Percentiles rank a stretch among this genome's conserved stretches.
phyloP scores from a whole-genome alignment of 148 eudicot genomes.

The Cornus florida region DNA sequence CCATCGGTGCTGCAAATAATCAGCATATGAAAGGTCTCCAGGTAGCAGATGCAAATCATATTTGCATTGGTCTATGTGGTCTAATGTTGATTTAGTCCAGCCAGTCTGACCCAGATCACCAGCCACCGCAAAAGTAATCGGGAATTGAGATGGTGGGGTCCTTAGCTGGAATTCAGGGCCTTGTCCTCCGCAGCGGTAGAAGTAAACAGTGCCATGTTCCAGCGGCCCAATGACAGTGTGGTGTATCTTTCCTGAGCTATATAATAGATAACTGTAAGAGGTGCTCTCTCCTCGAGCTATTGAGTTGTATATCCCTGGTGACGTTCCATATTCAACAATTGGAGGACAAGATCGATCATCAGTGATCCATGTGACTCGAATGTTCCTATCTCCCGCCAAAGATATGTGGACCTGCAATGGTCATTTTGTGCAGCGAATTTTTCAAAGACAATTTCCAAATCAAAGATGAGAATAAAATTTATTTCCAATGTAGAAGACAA shows the following conservation, averaged over 20 bases:
- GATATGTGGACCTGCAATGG: slow-evolving; percentile 87
- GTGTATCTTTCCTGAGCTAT: slow-evolving; percentile 81
- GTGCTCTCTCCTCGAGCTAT: slow-evolving; percentile 78
- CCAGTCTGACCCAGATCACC: slow-evolving; percentile 97
- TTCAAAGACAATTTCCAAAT: background rate
- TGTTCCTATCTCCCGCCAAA: slow-evolving; percentile 79
- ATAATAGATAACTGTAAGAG: slow-evolving; percentile 62
- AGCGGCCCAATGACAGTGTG: slow-evolving; percentile 91
- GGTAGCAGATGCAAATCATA: slow-evolving; percentile 88
- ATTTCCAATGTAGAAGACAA: background rate
- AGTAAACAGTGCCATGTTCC: slow-evolving; percentile 62
- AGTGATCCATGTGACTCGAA: slow-evolving; percentile 87
- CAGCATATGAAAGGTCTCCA: slow-evolving; percentile 93
- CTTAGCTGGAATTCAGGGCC: slow-evolving; percentile 72
- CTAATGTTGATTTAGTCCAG: slow-evolving; percentile 90
- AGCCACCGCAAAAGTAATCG: slow-evolving; percentile 83
- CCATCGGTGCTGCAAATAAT: slow-evolving; percentile 77
- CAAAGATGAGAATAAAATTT: background rate
- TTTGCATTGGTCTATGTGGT: slow-evolving; percentile 73
- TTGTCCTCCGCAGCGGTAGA: slow-evolving; percentile 83
- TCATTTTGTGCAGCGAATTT: slow-evolving; percentile 6
- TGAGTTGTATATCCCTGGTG: slow-evolving; percentile 57
- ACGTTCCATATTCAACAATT: slow-evolving; percentile 76
- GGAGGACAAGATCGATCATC: slow-evolving; percentile 68
- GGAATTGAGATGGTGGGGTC: slow-evolving; percentile 86